phyloP scores from a whole-genome alignment of 2,329 filamentous ascomycete genomes.

The Nemania bipapillata region DNA sequence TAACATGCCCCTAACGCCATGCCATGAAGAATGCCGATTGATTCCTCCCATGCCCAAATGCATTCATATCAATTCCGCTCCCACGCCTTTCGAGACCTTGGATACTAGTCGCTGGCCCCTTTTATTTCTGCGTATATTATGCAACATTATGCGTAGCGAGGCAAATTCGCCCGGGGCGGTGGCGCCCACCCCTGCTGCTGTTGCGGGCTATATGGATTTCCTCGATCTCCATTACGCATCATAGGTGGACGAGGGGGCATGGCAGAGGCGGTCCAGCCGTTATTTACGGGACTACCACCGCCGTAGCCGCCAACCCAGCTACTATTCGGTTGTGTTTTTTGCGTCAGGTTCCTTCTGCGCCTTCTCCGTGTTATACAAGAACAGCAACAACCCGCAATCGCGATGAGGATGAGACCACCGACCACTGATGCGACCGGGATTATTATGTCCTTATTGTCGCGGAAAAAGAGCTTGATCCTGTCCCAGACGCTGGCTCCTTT shows the following conservation, averaged over 20 bases:
- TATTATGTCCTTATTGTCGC: slow-evolving; percentile 79
- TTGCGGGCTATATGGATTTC: slow-evolving; percentile 23
- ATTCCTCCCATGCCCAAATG: slow-evolving; percentile 29
- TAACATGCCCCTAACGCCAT: slow-evolving; percentile 36
- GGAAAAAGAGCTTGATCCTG: slow-evolving; percentile 80
- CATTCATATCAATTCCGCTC: slow-evolving; percentile 3
- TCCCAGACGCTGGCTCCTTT: slow-evolving; percentile 74
- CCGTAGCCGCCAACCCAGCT: slow-evolving; percentile 49
- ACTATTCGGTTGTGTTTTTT: slow-evolving; percentile 42
- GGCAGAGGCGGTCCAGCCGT: slow-evolving; percentile 33
- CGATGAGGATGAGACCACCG: slow-evolving; percentile 76
- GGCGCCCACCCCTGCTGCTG: slow-evolving; percentile 29
- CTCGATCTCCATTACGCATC: slow-evolving; percentile 25
- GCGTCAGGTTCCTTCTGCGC: slow-evolving; percentile 47
- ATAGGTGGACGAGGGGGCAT: slow-evolving; percentile 33
- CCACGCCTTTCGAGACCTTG: slow-evolving; percentile 14
- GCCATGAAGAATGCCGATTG: slow-evolving; percentile 35
- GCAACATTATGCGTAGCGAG: slow-evolving; percentile 37
- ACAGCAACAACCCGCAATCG: slow-evolving; percentile 73
- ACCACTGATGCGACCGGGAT: slow-evolving; percentile 80
- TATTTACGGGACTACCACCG: slow-evolving; percentile 35
- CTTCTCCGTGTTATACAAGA: slow-evolving; percentile 62
- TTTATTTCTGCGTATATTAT: background rate
- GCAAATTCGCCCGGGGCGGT: slow-evolving; percentile 16
- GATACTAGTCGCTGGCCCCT: slow-evolving; percentile 20